Evolutionary conservation across 202 grass and related monocot genomes (phyloP), one percentile per base, ranked within the genome.

Genomic region (Carex arenaria): DNA sequence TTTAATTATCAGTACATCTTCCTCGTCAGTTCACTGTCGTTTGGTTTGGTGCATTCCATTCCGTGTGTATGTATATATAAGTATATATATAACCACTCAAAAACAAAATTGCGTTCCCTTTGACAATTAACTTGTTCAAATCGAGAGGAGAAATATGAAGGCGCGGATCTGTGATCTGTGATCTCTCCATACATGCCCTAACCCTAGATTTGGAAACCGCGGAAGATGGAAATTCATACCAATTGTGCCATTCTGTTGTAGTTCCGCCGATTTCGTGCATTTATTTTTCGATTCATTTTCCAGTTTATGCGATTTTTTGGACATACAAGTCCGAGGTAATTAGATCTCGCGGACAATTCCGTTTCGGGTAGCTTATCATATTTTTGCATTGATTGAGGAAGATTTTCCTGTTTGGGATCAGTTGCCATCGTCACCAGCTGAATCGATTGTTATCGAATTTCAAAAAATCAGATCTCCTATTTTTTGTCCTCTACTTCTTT

Each of bases 141-240:
- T 17, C 14, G 64, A 68, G 62, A 82, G 59, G 40, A 47, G 64
- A 69, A 45, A 69, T 22, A 30, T 51, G 7, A 63, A 38, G 79
- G 45, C 59, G 42, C 56, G 19, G 78, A 81, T 81, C 78, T 65
- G 51, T 20, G 38, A 72, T 49, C 68, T 72, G 42, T 34, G 15
- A 70, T 82, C 51, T 70, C 80, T 82, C 11, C 18, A 57, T 20
- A 53, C 64, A 67, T 70, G 36, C 15, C 74, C 38, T 28, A 81
- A 81, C 20, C 62, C 79, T 81, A 81, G 79, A 65, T 81, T 81
- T 67, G 15, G 55, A 79, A 78, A 34, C 18, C 47, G 14, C 20
- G 28, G 6, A 56, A 73, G 45, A 4, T 17, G 69, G 45, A 51
- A 56, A 56, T 54, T 19, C 42, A 7, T 38, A 63, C 6, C 59